These are phyloP conservation scores for Coemansia sp. DNA, from an alignment of 192 early-diverging fungal genomes.

Conservation along the genomic window DNA sequence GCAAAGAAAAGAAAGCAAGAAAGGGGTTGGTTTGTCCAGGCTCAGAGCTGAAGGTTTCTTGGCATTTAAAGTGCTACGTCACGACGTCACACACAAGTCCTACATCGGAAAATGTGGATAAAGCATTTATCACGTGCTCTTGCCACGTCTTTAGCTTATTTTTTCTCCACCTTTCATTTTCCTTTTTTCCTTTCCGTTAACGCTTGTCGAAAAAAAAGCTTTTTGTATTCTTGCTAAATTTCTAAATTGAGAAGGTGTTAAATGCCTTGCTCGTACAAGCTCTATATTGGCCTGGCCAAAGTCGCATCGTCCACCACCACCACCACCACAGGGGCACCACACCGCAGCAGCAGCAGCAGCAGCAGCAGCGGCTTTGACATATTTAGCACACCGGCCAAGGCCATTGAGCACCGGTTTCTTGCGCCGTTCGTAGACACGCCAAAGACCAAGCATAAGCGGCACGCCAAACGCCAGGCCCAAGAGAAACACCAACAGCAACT, in stretches of 20 bases:
- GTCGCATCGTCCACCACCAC: not conserved
- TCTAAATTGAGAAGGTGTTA: not conserved
- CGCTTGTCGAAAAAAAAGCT: not conserved
- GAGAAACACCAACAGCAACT: conserved; percentile 6
- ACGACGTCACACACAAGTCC: too few species aligned
- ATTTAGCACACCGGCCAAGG: conserved; percentile 9
- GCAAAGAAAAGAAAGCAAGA: not conserved
- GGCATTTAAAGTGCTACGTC: not conserved
- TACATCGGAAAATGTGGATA: too few species aligned
- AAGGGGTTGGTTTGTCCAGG: too few species aligned
- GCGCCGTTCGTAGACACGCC: conserved; percentile 4
- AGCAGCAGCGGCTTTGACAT: conserved; percentile 2
- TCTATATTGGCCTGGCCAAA: conserved; percentile 23
- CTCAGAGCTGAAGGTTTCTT: too few species aligned
- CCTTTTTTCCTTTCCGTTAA: not conserved
- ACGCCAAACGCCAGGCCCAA: not conserved
- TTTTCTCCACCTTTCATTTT: not conserved
- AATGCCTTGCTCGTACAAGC: conserved; percentile 14
- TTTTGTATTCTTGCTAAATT: not conserved
- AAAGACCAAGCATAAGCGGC: not conserved
- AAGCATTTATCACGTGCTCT: not conserved
- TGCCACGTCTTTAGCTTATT: not conserved
- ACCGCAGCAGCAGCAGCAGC: not conserved
- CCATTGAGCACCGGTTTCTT: not conserved
- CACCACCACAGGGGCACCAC: too few species aligned